phyloP scores from a whole-genome alignment of 1,284 basidiomycete species.

The Melanopsichium pennsylvanicum region DNA sequence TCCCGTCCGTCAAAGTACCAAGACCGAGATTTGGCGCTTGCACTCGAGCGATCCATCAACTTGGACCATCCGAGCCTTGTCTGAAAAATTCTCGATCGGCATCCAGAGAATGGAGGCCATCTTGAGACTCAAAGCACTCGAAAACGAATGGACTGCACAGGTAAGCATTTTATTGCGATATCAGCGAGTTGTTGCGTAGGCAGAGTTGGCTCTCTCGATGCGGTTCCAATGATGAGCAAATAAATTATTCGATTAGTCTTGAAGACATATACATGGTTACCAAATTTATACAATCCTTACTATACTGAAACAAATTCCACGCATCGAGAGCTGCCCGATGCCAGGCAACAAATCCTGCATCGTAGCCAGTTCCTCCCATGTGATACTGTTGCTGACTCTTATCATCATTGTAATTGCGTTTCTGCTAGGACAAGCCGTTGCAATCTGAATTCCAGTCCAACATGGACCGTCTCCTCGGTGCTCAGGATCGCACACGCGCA shows the following conservation, averaged over 20 bases:
- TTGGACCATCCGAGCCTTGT: slow-evolving; percentile 58
- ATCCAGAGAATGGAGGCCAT: slow-evolving; percentile 57
- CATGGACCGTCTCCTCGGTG: slow-evolving; percentile 60
- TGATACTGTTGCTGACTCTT: slow-evolving; percentile 6
- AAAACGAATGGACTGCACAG: slow-evolving; percentile 50
- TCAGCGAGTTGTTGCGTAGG: no score
- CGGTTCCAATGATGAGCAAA: slow-evolving; percentile 44
- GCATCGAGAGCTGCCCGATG: slow-evolving; percentile 20
- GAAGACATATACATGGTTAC: slow-evolving; percentile 61
- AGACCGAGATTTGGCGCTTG: slow-evolving; percentile 58
- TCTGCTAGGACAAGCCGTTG: slow-evolving; percentile 51
- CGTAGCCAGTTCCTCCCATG: no score
- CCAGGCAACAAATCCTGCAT: no score
- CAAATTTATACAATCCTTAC: slow-evolving; percentile 52
- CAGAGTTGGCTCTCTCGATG: slow-evolving; percentile 34
- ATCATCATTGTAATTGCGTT: not conserved
- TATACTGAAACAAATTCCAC: slow-evolving; percentile 45
- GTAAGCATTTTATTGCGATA: slow-evolving; percentile 39
- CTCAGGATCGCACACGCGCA: slow-evolving; percentile 37
- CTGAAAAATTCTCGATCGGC: slow-evolving; percentile 53
- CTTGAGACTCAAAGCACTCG: slow-evolving; percentile 61
- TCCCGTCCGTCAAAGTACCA: slow-evolving; percentile 51
- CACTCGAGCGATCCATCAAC: slow-evolving; percentile 51
- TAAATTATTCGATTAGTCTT: slow-evolving; percentile 63
- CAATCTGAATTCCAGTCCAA: slow-evolving; percentile 59